Percentiles rank a stretch among this genome's conserved stretches.
Evolutionary conservation across 257 asterid species (phyloP).

Genomic region (Lithospermum erythrorhizon): DNA sequence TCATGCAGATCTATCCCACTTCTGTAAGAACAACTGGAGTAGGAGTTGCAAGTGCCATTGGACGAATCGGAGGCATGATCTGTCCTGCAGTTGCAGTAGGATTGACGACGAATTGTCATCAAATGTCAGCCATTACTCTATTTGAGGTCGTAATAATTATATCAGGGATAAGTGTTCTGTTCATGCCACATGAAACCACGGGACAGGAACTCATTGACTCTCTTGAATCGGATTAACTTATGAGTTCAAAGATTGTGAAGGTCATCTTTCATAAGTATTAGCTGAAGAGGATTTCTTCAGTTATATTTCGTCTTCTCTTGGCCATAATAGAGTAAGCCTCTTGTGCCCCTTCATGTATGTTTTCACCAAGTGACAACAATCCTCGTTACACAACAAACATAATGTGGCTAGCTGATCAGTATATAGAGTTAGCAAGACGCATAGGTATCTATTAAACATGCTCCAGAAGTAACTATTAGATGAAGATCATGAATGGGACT

Average conservation of each 20-base stretch:
- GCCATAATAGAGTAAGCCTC: neutral
- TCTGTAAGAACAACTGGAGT: conserved; percentile 26
- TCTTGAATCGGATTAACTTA: conserved; percentile 1
- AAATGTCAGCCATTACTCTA: conserved; percentile 17
- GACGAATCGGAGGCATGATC: conserved; percentile 31
- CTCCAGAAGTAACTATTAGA: too few species aligned
- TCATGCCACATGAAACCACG: conserved; percentile 29
- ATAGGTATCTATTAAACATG: too few species aligned
- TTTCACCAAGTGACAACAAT: neutral
- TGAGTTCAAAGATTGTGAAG: neutral
- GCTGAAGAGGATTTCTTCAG: neutral
- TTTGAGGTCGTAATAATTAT: conserved; percentile 21
- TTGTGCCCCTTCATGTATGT: neutral
- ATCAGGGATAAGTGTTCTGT: conserved; percentile 22
- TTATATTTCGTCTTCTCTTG: neutral
- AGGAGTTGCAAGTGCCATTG: conserved; percentile 25
- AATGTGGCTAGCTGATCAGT: neutral
- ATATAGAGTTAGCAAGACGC: neutral
- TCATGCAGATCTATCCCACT: conserved; percentile 30
- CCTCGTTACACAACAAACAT: neutral
- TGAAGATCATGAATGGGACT: neutral
- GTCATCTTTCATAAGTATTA: neutral
- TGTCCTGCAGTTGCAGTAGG: conserved; percentile 34
- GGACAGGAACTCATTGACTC: conserved; percentile 16
- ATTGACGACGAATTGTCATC: conserved; percentile 28